Evolutionary conservation across 495 filamentous ascomycete species (phyloP), one percentile per base, ranked within the genome.

Genomic region (Neurospora tetrasperma): DNA sequence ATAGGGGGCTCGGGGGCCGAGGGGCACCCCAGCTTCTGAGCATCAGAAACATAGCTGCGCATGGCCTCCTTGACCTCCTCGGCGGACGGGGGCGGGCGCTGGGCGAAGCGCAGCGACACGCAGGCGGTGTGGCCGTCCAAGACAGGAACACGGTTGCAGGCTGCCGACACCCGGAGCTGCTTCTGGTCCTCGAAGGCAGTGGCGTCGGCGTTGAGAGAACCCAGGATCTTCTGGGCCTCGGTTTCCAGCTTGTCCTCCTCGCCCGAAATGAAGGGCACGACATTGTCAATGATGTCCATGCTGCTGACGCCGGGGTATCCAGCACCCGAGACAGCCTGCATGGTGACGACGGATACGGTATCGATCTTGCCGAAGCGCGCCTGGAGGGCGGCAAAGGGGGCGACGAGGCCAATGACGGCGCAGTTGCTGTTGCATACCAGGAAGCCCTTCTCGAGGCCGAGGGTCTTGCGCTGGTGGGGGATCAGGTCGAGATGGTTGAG

Each of bases 381-480:
- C 80, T 93, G 89, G 43, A 96, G 87, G 27, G 92, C 93, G 23
- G 93, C 93, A 78, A 94, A 91, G n/a, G 93, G 93, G 72, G 95
- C 93, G 69, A 94, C 93, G 70, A 96, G 86, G 20, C 93, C 93
- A 77, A 95, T 95, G 71, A 95, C 94, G 27, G 92, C 92, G 83
- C 93, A 96, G 85, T 96, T 96, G 72, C 92, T 94, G 84, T 96
- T 96, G 85, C 92, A 95, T 54, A 95, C 91, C 71, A 96, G 80
- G 81, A 95, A 94, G 16, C 93, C 93, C 80, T 91, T 92, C 71
- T 90, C 83, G 46, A 93, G 83, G n/a, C 82, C 83, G 74, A 89
- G 87, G 6, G 89, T 83, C 77, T 86, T 85, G 59, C 90, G 86
- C 82, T 96, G 92, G 80, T 93, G 88, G 16, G 90, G 91, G 76